Evolutionary conservation across 345 rosid genomes (phyloP), one percentile per base, ranked within the genome.

Genomic region (Euphorbia pulcherrima): DNA sequence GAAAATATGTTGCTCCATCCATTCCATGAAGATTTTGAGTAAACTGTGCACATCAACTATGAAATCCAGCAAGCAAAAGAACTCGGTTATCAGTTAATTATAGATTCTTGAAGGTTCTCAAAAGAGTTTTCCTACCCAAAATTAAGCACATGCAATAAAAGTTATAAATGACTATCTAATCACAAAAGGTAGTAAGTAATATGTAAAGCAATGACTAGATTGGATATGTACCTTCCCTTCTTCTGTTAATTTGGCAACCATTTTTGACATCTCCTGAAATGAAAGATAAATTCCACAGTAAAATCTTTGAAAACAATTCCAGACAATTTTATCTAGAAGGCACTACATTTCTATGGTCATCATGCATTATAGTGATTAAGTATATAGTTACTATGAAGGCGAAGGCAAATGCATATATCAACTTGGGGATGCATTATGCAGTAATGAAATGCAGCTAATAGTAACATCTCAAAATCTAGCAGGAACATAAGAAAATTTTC

Each of bases 231-330:
- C 98, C 98, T 90, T 90, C 51, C 96, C 96, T 76, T 93, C 97
- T 80, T 93, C 98, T 74, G 94, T 75, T 74, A 85, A 90, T 78
- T 89, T 93, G 37, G 96, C 96, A 62, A 93, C 98, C 77, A 90
- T 72, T 81, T 87, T 93, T 8, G 90, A 76, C 69, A 93, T 68
- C 69, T 93, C 90, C 98, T 93, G 87, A 74, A 68, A 67, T 26
- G 23, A 51, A 60, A 30, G 56, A 69, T 24, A 63, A 52, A 14
- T 10, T 20, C 18, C 30, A 30, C 54, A 18, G 17, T 27, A 53
- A 40, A 50, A 56, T 24, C 35, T 53, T 6, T 20, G n/a, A 41
- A 21, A 46, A 56, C 24, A n/a, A 46, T 23, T 24, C 16, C 16
- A 6, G 26, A 21, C 17, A 16, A 58, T 28, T n/a, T 44, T 30